A percentile compares a stretch with the other conserved stretches of the same genome.
Evolutionary conservation across 495 filamentous ascomycete species (phyloP).

Genomic region (Choiromyces venosus): DNA sequence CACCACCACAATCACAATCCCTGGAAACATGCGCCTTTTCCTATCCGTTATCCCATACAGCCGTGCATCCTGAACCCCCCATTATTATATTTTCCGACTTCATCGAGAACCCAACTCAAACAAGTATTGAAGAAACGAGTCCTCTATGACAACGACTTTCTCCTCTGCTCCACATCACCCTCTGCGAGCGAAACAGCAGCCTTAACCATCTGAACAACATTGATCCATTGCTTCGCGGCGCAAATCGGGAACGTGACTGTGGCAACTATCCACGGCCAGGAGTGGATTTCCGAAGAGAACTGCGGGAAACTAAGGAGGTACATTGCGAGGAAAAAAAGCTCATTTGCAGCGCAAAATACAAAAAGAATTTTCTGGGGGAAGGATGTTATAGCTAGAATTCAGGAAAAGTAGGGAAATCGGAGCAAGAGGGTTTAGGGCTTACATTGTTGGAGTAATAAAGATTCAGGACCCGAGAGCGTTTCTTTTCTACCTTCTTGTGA

Average conservation of each 20-base stretch:
- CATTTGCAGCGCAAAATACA: slow-evolving; percentile 81
- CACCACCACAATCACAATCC: neutral
- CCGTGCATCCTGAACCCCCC: neutral
- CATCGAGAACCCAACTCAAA: neutral
- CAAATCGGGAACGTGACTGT: slow-evolving; percentile 78
- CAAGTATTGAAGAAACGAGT: neutral
- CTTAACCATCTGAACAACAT: slow-evolving; percentile 89
- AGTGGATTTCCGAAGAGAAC: slow-evolving; percentile 61
- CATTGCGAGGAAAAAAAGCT: slow-evolving; percentile 93
- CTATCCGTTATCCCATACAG: neutral
- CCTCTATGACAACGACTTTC: slow-evolving; percentile 21
- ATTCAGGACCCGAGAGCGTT: slow-evolving; percentile 73
- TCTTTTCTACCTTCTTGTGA: slow-evolving; percentile 89
- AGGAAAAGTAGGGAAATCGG: slow-evolving; percentile 11
- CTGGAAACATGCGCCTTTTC: slow-evolving; percentile 2
- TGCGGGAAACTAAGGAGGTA: slow-evolving; percentile 94
- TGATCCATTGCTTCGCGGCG: slow-evolving; percentile 86
- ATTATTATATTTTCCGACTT: neutral
- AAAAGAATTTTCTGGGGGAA: slow-evolving; percentile 74
- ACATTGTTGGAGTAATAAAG: slow-evolving; percentile 97
- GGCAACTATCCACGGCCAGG: slow-evolving; percentile 80
- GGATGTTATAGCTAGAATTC: slow-evolving; percentile 13
- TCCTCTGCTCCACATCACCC: slow-evolving; percentile 63
- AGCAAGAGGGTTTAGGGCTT: slow-evolving; percentile 38
- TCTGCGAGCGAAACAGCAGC: slow-evolving; percentile 88